Evolutionary conservation across 176 grass and related monocot species (phyloP), one percentile per base, ranked within the genome.

Genomic region (Triticum dicoccoides): DNA sequence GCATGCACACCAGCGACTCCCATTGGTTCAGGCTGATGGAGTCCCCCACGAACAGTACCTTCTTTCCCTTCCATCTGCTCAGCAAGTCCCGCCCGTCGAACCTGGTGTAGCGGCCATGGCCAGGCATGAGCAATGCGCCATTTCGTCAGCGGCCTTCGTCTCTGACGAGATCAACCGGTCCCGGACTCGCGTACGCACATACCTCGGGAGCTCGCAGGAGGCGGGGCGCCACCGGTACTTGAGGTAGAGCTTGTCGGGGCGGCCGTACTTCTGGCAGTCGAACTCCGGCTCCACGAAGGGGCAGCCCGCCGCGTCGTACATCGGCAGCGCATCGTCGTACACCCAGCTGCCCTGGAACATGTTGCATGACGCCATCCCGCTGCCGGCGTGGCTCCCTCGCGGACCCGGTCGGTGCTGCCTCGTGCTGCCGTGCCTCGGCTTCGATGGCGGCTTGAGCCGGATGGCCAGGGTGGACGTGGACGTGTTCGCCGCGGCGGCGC

Each of bases 31-130:
- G 68, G 94, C 94, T 96, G 80, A 99, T 84, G 39, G 97, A 99
- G 82, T 99, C 97, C 27, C 97, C 97, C 51, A 99, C 97, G 83
- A 99, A 99, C 94, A 99, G 93, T 80, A 99, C 85, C 94, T 96
- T 99, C 97, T 99, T 99, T 69, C 97, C 94, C 82, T n/a, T 94
- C 86, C 89, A 96, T 18, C 18, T 92, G 54, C 17, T 73, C 71
- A 99, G 38, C 2, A 99, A 83, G 32, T 94, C 89, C 23, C 52
- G 67, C 45, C 94, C 97, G 25, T 91, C 66, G 70, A 99, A 99
- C 88, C 96, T 98, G 68, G 69, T 25, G 49, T 3, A 25, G 25
- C 1, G 67, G 34, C 34, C 4, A 20, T 2, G 5, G 1, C 23
- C 3, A 15, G 3, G 6, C 3, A 74, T 54, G 64, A 49, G 15